Percentiles rank a stretch among this genome's conserved stretches.
These are phyloP conservation scores for Barnettozyma populi DNA, from an alignment of 805 yeast species.

Conservation along the genomic window DNA sequence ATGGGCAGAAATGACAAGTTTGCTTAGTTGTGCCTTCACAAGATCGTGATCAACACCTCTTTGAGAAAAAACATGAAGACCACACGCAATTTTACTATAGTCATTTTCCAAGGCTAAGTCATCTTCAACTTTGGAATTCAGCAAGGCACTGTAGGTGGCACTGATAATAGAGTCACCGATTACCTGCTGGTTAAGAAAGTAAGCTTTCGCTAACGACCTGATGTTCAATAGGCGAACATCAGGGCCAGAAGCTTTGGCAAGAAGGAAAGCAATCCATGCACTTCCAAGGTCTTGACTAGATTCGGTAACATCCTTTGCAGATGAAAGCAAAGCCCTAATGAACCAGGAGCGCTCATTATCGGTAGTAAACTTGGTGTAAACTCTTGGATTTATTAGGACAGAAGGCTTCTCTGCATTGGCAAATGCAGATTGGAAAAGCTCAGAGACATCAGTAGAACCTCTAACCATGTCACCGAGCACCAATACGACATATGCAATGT, in stretches of 20 bases:
- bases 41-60: constrained; percentile 18
- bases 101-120: constrained; percentile 20
- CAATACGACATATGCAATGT: constrained; percentile 48
- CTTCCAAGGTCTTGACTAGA: constrained; percentile 27
- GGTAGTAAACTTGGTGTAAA: constrained; percentile 43
- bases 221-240: constrained; percentile 11
- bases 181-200: constrained; percentile 30
- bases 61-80: constrained; percentile 35
- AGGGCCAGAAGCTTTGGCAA: constrained; percentile 31
- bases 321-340: constrained; percentile 37
- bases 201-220: constrained; percentile 28
- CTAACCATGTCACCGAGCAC: constrained; percentile 21
- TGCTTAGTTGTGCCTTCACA: constrained; percentile 31
- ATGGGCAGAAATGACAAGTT: constrained; percentile 41
- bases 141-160: constrained; percentile 34
- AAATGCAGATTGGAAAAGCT: constrained; percentile 32
- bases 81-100: constrained; percentile 29
- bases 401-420: constrained; percentile 39
- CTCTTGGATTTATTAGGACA: constrained; percentile 40
- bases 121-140: constrained; percentile 10
- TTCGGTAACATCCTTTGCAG: constrained; percentile 22
- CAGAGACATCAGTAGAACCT: constrained; percentile 23
- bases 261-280: constrained; percentile 43
- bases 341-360: constrained; percentile 49
- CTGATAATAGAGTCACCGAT: constrained; percentile 40